Evolutionary conservation across 2,329 filamentous ascomycete genomes (phyloP).

Genomic region (Elsinoe perseae): DNA sequence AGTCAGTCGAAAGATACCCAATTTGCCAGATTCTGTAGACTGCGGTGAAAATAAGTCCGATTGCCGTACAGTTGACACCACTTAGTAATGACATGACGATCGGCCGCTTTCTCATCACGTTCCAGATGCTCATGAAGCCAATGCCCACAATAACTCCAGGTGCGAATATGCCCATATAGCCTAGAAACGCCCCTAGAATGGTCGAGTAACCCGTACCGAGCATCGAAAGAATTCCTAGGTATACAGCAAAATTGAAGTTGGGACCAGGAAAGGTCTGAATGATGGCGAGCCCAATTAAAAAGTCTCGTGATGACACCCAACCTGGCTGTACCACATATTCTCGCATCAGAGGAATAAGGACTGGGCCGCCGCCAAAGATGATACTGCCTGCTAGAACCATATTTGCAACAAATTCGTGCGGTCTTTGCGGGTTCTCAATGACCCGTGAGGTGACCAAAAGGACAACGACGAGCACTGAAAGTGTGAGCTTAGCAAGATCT

Average conservation of each 20-base stretch:
- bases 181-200: conserved; percentile 32
- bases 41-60: conserved; percentile 39
- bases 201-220: conserved; percentile 25
- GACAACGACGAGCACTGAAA: conserved; percentile 35
- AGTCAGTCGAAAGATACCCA: conserved; percentile 35
- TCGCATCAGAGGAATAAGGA: conserved; percentile 39
- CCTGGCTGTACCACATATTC: conserved; percentile 53
- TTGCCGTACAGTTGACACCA: conserved; percentile 37
- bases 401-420: conserved; percentile 60
- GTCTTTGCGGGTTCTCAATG: conserved; percentile 36
- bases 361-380: conserved; percentile 41
- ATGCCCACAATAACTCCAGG: conserved; percentile 34
- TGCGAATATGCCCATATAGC: conserved; percentile 35
- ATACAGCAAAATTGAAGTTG: conserved; percentile 48
- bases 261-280: conserved; percentile 63
- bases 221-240: conserved; percentile 35
- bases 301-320: conserved; percentile 64
- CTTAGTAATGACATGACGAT: conserved; percentile 30
- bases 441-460: conserved; percentile 46
- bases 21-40: conserved; percentile 40
- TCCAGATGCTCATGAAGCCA: conserved; percentile 35
- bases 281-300: conserved; percentile 64
- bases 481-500: neutral
- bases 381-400: conserved; percentile 65
- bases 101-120: conserved; percentile 29